Conservation (phyloP, 2,329 filamentous ascomycete genomes). For the Albifimbria verrucaria region DNA sequence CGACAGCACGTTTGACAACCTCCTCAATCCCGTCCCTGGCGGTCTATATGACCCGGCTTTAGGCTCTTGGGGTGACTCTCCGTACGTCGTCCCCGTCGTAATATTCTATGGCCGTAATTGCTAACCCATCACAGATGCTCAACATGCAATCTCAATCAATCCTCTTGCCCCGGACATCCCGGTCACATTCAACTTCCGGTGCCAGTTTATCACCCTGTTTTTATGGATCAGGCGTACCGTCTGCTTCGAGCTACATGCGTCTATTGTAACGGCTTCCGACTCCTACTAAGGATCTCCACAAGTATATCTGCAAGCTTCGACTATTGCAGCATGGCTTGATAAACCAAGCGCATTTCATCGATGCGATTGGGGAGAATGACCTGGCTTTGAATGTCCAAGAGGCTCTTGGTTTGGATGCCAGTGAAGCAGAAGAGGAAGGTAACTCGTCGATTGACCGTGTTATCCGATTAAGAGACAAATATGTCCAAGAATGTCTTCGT, state of each 20-base stretch:
- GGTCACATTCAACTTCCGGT: slow-evolving; percentile 94
- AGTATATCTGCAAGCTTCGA: slow-evolving; percentile 78
- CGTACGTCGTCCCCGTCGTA: slow-evolving; percentile 47
- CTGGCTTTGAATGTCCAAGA: slow-evolving; percentile 30
- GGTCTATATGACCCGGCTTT: slow-evolving; percentile 91
- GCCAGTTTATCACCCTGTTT: slow-evolving; percentile 93
- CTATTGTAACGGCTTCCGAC: slow-evolving; percentile 84
- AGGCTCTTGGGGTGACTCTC: slow-evolving; percentile 81
- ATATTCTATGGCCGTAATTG: neutral
- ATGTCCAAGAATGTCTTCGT: slow-evolving; percentile 70
- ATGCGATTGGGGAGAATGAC: slow-evolving; percentile 45
- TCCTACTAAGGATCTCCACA: slow-evolving; percentile 75
- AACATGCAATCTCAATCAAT: slow-evolving; percentile 82
- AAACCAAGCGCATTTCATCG: slow-evolving; percentile 60
- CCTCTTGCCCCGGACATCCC: slow-evolving; percentile 84
- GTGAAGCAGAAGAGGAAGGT: slow-evolving; percentile 64
- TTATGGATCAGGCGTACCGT: slow-evolving; percentile 86
- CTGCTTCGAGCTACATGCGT: slow-evolving; percentile 83
- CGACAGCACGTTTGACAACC: slow-evolving; percentile 87
- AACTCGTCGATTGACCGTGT: slow-evolving; percentile 49
- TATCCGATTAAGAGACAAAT: slow-evolving; percentile 55
- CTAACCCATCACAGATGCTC: slow-evolving; percentile 61
- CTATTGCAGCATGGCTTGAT: slow-evolving; percentile 83
- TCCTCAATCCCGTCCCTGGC: slow-evolving; percentile 83
- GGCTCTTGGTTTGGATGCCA: slow-evolving; percentile 42